Percentiles rank a stretch among this genome's conserved stretches.
These are phyloP conservation scores for Dothidotthia symphoricarpi DNA, from an alignment of 2,329 filamentous ascomycete species.

Conservation along the genomic window DNA sequence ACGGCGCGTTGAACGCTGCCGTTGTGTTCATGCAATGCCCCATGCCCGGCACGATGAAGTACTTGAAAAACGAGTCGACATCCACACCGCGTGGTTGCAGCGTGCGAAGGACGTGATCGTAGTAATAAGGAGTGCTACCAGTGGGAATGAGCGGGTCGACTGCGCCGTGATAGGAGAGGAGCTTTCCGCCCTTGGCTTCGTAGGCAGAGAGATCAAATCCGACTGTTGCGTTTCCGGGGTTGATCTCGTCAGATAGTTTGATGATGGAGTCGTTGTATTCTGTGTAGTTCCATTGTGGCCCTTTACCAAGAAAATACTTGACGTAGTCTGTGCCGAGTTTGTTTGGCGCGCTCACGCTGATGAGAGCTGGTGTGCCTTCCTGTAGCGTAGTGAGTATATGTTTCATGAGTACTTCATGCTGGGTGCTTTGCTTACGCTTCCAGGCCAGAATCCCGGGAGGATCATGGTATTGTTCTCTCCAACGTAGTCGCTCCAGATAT, in stretches of 20 bases:
- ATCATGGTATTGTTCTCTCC: constrained; percentile 45
- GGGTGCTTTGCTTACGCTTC: constrained; percentile 17
- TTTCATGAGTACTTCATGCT: no score
- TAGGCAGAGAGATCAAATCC: constrained; percentile 51
- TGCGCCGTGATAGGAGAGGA: constrained; percentile 48
- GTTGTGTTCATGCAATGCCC: constrained; percentile 44
- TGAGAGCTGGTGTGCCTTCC: constrained; percentile 40
- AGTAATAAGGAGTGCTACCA: constrained; percentile 53
- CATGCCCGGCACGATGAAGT: constrained; percentile 49
- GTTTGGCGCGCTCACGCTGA: constrained; percentile 41
- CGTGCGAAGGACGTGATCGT: constrained; percentile 45
- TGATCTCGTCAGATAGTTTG: constrained; percentile 38
- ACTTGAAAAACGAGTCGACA: constrained; percentile 44
- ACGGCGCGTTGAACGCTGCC: constrained; percentile 41
- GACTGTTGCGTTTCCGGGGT: constrained; percentile 53
- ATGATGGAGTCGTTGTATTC: constrained; percentile 44
- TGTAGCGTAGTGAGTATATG: no score
- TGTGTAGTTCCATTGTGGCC: constrained; percentile 41
- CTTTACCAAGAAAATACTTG: constrained; percentile 45
- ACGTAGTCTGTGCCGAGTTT: constrained; percentile 41
- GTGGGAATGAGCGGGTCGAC: constrained; percentile 50
- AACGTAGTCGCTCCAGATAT: constrained; percentile 46
- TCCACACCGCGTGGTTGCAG: constrained; percentile 38
- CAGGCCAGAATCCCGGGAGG: constrained; percentile 43
- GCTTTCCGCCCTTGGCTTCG: constrained; percentile 44